Percentiles rank a stretch among this genome's conserved stretches.
Conservation (phyloP, 2,329 filamentous ascomycete genomes). For the Xylaria sp. region DNA sequence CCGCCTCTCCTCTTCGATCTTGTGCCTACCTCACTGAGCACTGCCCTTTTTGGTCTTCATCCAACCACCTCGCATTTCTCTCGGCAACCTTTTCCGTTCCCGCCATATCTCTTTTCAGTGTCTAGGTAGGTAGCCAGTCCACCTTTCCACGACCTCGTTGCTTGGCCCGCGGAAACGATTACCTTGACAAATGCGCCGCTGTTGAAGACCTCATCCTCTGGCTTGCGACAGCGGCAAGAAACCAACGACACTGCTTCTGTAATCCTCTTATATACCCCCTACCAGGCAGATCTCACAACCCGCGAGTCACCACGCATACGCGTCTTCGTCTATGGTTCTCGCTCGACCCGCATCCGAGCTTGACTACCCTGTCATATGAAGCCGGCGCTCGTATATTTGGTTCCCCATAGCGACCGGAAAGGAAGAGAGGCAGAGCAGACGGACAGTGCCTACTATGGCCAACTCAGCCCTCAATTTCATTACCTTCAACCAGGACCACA, state of each 20-base stretch:
- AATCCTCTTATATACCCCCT: not conserved
- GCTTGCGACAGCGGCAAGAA: conserved; percentile 37
- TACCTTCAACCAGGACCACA: conserved; percentile 99
- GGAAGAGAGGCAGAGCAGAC: not conserved
- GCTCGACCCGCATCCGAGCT: not conserved
- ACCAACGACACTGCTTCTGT: conserved; percentile 1
- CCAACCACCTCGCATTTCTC: conserved; percentile 29
- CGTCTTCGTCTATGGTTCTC: not conserved
- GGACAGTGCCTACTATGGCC: conserved; percentile 61
- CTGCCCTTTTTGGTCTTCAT: conserved; percentile 3
- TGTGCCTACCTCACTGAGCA: not conserved
- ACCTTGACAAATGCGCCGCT: conserved; percentile 34
- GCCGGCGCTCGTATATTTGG: not conserved
- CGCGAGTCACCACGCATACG: not conserved
- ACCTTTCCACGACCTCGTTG: not conserved
- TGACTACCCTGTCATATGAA: not conserved
- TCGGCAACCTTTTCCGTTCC: not conserved
- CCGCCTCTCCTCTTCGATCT: conserved; percentile 1
- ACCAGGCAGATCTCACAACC: not conserved
- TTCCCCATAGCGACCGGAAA: not conserved
- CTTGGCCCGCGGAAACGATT: not conserved
- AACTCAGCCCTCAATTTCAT: conserved; percentile 91
- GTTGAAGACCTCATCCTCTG: conserved; percentile 26
- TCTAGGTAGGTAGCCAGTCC: not conserved
- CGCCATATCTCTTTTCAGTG: not conserved